phyloP scores from a whole-genome alignment of 352 stramenopile species.

The Phytophthora meadii region DNA sequence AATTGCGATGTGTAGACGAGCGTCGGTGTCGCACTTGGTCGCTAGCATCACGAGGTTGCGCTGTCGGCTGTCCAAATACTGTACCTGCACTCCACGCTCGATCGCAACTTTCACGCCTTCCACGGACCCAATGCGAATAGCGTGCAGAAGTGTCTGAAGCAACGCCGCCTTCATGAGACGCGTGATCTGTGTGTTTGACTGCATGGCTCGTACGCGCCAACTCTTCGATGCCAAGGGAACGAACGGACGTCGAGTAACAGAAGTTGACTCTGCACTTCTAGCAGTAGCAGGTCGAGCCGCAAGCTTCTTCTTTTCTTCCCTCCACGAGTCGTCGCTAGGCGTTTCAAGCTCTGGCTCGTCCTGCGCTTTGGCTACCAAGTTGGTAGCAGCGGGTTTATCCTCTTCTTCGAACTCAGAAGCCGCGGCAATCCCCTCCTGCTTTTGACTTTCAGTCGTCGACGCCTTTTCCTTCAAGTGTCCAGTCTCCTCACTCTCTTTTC shows the following conservation, averaged over 20 bases:
- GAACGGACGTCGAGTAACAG: constrained; percentile 43
- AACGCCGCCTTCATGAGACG: constrained; percentile 83
- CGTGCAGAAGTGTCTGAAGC: constrained; percentile 87
- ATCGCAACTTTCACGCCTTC: constrained; percentile 88
- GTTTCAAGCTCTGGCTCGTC: constrained; percentile 35
- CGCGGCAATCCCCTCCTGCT: constrained; percentile 10
- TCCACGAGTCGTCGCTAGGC: constrained; percentile 31
- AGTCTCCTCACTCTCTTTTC: constrained; percentile 28
- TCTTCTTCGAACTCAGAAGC: constrained; percentile 17
- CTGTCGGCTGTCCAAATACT: constrained; percentile 78
- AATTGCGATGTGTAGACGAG: constrained; percentile 80
- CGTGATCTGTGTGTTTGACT: constrained; percentile 72
- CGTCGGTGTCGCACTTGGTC: constrained; percentile 83
- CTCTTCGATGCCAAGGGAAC: constrained; percentile 56
- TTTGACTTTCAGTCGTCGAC: neutral
- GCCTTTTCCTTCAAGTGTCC: constrained; percentile 28
- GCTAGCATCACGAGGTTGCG: constrained; percentile 89
- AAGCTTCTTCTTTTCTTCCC: constrained; percentile 16
- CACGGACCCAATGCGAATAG: constrained; percentile 76
- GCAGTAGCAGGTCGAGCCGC: constrained; percentile 26
- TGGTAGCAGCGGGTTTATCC: constrained; percentile 15
- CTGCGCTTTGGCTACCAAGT: too few relatives aligned
- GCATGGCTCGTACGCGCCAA: constrained; percentile 59
- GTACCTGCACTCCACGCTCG: constrained; percentile 77
- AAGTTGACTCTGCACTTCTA: constrained; percentile 33